These are phyloP conservation scores for Narthecium ossifragum DNA, from an alignment of 106 monocot genomes.

Conservation along the genomic window DNA sequence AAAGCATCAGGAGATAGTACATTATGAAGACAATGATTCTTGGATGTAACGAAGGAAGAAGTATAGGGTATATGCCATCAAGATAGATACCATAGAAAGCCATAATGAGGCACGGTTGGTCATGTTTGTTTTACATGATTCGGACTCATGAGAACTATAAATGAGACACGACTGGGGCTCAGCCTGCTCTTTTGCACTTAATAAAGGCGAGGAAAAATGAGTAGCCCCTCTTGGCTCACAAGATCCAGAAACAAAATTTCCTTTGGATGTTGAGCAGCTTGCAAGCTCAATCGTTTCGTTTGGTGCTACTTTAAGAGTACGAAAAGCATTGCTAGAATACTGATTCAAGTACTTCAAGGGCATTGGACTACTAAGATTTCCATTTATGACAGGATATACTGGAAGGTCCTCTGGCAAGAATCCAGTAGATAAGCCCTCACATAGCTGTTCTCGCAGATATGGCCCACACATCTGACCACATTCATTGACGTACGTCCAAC, in stretches of 20 bases:
- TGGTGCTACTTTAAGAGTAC: no score
- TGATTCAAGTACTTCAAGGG: constrained; percentile 39
- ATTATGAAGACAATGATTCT: neutral
- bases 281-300: constrained; percentile 3
- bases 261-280: neutral
- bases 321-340: neutral
- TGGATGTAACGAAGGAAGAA: neutral
- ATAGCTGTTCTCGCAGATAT: constrained; percentile 45
- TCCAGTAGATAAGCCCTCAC: constrained; percentile 46
- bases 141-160: constrained; percentile 5
- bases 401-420: constrained; percentile 60
- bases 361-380: constrained; percentile 31
- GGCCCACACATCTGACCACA: constrained; percentile 64
- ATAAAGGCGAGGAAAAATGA: neutral
- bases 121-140: neutral
- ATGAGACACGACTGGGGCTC: constrained; percentile 1
- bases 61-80: neutral
- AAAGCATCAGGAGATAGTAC: constrained; percentile 11
- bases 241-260: constrained; percentile 3
- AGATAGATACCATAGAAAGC: constrained; percentile 27
- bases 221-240: neutral
- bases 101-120: constrained; percentile 5
- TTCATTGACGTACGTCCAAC: constrained; percentile 72
- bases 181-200: constrained; percentile 3
- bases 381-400: constrained; percentile 56